Percentiles rank a stretch among this genome's conserved stretches.
These are phyloP conservation scores for Dunaliella primolecta DNA, from an alignment of 139 green algal species.

Conservation along the genomic window DNA sequence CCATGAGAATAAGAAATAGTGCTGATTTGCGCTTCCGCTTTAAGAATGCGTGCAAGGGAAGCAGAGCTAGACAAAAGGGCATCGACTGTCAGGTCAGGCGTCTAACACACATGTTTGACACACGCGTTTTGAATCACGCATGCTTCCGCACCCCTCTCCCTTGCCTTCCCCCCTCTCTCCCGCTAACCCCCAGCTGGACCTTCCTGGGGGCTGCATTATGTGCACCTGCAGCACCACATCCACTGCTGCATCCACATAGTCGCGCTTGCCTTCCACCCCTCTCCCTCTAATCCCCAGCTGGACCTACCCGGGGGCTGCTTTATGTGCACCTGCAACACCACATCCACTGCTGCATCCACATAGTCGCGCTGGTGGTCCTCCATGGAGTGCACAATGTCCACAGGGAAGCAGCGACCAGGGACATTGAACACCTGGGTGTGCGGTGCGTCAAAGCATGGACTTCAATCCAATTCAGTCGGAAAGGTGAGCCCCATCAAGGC, in stretches of 20 bases:
- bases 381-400: conserved; percentile 74
- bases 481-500: not conserved
- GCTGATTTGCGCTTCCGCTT: no score
- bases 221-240: conserved; percentile 81
- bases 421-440: conserved; percentile 81
- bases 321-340: conserved; percentile 76
- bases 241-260: conserved; percentile 58
- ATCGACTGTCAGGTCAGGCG: no score
- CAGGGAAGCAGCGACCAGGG: conserved; percentile 78
- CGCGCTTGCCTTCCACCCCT: not conserved
- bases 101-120: no score
- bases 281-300: not conserved
- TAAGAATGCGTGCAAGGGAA: no score
- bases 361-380: conserved; percentile 60
- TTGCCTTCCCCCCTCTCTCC: no score
- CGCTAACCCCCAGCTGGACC: no score
- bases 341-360: conserved; percentile 56
- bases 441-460: not conserved
- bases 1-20: no score
- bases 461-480: not conserved
- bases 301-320: conserved; percentile 45
- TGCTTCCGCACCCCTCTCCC: no score
- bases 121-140: no score
- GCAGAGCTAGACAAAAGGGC: no score
- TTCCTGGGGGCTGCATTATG: conserved; percentile 50